These are phyloP conservation scores for Fonsecaea monophora DNA, from an alignment of 2,329 filamentous ascomycete genomes.

Conservation along the genomic window DNA sequence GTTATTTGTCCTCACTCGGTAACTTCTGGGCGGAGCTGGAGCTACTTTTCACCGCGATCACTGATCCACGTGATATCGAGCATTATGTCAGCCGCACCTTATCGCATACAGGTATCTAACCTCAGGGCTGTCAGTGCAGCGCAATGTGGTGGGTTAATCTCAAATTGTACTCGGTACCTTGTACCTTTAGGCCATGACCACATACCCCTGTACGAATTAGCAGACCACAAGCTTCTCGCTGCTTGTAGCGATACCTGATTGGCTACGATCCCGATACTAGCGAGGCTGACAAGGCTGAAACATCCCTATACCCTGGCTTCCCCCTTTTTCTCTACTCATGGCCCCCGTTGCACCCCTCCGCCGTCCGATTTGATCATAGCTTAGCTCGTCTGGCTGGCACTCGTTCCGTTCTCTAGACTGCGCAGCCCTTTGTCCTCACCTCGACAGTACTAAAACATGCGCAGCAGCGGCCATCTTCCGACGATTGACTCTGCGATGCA, in stretches of 20 bases:
- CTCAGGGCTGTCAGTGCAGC: too few species aligned
- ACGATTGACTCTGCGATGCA: neutral
- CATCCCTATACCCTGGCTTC: neutral
- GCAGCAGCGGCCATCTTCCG: neutral
- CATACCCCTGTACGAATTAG: too few species aligned
- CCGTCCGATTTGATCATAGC: neutral
- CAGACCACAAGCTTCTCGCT: too few species aligned
- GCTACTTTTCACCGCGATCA: neutral
- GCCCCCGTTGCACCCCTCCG: neutral
- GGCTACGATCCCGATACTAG: neutral
- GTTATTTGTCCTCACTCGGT: neutral
- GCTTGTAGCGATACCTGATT: too few species aligned
- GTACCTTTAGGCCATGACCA: too few species aligned
- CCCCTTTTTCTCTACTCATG: constrained; percentile 8
- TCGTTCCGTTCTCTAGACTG: neutral
- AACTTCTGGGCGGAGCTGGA: neutral
- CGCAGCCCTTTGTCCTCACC: neutral
- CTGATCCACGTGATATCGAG: neutral
- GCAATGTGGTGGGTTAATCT: too few species aligned
- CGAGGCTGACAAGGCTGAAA: constrained; percentile 12
- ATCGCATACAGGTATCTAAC: neutral
- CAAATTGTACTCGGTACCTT: too few species aligned
- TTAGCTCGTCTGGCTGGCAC: neutral
- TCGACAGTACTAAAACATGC: neutral
- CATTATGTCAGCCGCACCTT: neutral